phyloP scores from a whole-genome alignment of 2,329 filamentous ascomycete genomes.

The Gnomoniopsis sp. region DNA sequence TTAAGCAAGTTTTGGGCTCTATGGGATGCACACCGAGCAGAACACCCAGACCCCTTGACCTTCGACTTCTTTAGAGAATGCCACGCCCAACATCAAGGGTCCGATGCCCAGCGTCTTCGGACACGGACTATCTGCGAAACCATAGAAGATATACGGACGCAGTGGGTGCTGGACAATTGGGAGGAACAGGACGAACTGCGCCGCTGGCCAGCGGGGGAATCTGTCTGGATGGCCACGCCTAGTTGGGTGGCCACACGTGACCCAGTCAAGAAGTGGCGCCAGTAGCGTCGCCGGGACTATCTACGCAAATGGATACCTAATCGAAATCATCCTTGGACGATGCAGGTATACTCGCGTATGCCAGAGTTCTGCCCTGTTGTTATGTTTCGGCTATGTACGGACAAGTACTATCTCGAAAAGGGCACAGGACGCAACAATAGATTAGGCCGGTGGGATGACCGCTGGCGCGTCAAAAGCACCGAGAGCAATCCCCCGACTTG shows the following conservation, averaged over 20 bases:
- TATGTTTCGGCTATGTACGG: constrained; percentile 6
- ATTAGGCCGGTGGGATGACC: background rate
- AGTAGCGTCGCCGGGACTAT: background rate
- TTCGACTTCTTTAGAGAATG: background rate
- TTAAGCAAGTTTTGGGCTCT: background rate
- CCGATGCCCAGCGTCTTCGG: background rate
- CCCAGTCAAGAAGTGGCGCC: background rate
- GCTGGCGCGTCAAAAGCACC: background rate
- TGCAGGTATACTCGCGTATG: background rate
- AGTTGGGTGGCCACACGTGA: background rate
- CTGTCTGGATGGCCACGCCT: background rate
- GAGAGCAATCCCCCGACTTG: background rate
- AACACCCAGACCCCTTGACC: background rate
- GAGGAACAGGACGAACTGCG: background rate
- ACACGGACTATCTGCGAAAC: background rate
- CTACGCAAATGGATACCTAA: background rate
- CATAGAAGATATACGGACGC: background rate
- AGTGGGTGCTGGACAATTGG: background rate
- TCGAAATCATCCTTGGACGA: background rate
- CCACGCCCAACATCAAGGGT: background rate
- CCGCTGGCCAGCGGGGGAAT: background rate
- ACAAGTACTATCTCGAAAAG: background rate
- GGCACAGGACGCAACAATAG: background rate
- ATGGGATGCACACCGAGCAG: background rate
- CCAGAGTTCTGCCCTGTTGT: background rate